A percentile compares a stretch with the other conserved stretches of the same genome.
These are phyloP conservation scores for Tinospora cordifolia DNA, from an alignment of 164 flowering plant genomes.

Conservation along the genomic window DNA sequence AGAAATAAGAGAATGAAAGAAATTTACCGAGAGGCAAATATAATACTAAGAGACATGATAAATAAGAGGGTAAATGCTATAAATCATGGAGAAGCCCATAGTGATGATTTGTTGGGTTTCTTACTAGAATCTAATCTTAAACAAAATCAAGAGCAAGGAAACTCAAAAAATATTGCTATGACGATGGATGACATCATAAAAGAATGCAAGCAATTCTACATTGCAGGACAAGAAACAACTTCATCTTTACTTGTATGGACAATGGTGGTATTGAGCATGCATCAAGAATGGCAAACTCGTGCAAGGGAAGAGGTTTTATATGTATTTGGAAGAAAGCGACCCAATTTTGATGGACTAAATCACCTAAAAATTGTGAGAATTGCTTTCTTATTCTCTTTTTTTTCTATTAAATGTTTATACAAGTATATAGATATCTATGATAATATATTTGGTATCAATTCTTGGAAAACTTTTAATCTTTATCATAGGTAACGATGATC, in stretches of 20 bases:
- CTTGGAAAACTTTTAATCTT: not conserved
- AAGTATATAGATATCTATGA: not conserved
- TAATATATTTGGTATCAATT: not conserved
- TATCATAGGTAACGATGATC: constrained; percentile 9
- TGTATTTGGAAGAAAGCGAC: constrained; percentile 11
- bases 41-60: constrained; percentile 11
- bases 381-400: not conserved
- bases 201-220: constrained; percentile 7
- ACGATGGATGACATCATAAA: not conserved
- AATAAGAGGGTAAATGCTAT: constrained; percentile 16
- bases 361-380: constrained; percentile 18
- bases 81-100: constrained; percentile 5
- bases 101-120: constrained; percentile 8
- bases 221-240: constrained; percentile 13
- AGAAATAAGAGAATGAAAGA: constrained; percentile 18
- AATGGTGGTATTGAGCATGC: constrained; percentile 11
- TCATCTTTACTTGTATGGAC: constrained; percentile 9
- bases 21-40: constrained; percentile 5
- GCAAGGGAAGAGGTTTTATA: constrained; percentile 15
- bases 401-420: no score
- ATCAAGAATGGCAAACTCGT: constrained; percentile 10
- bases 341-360: constrained; percentile 14
- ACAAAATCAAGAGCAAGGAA: not conserved
- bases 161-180: constrained; percentile 4
- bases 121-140: constrained; percentile 1